phyloP scores from a whole-genome alignment of 139 green algal species.

The Nannochloris sp. region DNA sequence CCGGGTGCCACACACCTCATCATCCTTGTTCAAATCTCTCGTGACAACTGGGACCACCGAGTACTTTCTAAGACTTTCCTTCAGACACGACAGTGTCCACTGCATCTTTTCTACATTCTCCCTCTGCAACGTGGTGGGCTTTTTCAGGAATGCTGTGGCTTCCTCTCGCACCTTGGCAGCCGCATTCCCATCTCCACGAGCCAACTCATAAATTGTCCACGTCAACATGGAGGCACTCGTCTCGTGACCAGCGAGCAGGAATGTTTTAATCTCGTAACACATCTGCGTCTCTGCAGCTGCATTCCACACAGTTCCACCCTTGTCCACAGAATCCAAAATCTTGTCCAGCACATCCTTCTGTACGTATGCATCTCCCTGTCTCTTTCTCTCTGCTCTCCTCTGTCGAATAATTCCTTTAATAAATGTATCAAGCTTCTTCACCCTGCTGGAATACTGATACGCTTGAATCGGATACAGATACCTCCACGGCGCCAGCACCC shows the following conservation, averaged over 20 bases:
- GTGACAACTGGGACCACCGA: slow-evolving; percentile 88
- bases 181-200: slow-evolving; percentile 12
- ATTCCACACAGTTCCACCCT: slow-evolving; percentile 47
- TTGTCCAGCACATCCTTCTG: slow-evolving; percentile 16
- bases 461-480: slow-evolving; percentile 49
- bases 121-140: slow-evolving; percentile 21
- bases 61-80: slow-evolving; percentile 73
- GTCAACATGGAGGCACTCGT: slow-evolving; percentile 89
- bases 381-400: slow-evolving; percentile 23
- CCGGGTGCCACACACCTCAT: slow-evolving; percentile 56
- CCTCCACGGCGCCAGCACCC: slow-evolving; percentile 76
- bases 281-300: slow-evolving; percentile 69
- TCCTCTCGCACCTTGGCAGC: slow-evolving; percentile 31
- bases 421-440: slow-evolving; percentile 68
- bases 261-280: slow-evolving; percentile 95
- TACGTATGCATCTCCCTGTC: background rate
- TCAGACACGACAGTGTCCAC: slow-evolving; percentile 76
- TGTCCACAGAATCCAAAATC: slow-evolving; percentile 31
- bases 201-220: slow-evolving; percentile 77
- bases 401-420: slow-evolving; percentile 50
- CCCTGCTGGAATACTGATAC: slow-evolving; percentile 24
- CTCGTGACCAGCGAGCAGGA: slow-evolving; percentile 91
- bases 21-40: slow-evolving; percentile 34
- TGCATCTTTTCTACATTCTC: slow-evolving; percentile 60
- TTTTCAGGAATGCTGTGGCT: background rate